Conservation (phyloP, 768 basidiomycete genomes). For the Lactifluus echinatus region DNA sequence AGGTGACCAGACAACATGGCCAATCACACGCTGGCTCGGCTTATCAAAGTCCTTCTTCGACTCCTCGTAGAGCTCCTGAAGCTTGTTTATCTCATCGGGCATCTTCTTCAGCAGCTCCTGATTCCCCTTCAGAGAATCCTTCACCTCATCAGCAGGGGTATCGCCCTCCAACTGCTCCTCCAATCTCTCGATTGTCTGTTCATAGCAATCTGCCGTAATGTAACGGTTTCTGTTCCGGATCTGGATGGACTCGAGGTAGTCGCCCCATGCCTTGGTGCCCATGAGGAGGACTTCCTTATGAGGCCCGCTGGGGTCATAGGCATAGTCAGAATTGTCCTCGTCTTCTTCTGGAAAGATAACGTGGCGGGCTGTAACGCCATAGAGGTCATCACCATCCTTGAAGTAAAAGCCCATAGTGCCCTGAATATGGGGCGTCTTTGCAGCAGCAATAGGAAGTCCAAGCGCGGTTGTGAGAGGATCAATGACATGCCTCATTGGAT, state of each 20-base stretch:
- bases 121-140: too few relatives aligned
- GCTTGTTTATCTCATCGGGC: conserved; percentile 29
- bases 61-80: conserved; percentile 27
- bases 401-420: conserved; percentile 28
- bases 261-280: conserved; percentile 24
- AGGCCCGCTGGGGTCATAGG: conserved; percentile 22
- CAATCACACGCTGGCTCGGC: conserved; percentile 22
- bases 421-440: conserved; percentile 25
- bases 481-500: conserved; percentile 26
- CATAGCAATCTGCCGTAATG: too few relatives aligned
- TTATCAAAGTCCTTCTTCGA: conserved; percentile 23
- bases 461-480: conserved; percentile 30
- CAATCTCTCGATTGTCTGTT: too few relatives aligned
- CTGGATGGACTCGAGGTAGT: conserved; percentile 27
- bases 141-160: too few relatives aligned
- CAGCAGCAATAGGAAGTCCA: conserved; percentile 29
- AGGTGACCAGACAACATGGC: conserved; percentile 16
- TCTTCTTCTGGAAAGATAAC: conserved; percentile 24
- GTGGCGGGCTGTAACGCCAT: conserved; percentile 28
- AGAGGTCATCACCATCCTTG: conserved; percentile 23
- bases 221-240: conserved; percentile 9
- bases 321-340: conserved; percentile 26
- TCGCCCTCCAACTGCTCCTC: too few relatives aligned
- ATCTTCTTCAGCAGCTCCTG: too few relatives aligned
- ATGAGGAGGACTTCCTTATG: conserved; percentile 28